A percentile compares a stretch with the other conserved stretches of the same genome.
These are phyloP conservation scores for Colletotrichum spaethianum DNA, from an alignment of 2,329 filamentous ascomycete genomes.

Conservation along the genomic window DNA sequence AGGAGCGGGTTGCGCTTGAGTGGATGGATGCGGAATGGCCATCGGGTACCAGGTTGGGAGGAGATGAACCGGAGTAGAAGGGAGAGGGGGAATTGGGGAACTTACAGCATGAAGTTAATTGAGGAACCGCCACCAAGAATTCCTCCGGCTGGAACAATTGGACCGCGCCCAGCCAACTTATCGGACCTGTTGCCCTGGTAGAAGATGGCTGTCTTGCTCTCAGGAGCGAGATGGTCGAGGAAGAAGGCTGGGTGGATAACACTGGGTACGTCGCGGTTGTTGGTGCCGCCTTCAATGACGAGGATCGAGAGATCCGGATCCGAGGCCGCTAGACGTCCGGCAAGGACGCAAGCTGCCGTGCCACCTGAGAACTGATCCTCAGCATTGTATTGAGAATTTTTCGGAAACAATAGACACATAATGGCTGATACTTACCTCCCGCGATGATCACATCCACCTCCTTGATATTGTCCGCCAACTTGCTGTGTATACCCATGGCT, in stretches of 20 bases:
- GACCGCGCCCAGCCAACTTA: conserved; percentile 59
- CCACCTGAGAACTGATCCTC: conserved; percentile 53
- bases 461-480: conserved; percentile 50
- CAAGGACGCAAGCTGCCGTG: conserved; percentile 63
- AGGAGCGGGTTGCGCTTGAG: background rate
- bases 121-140: conserved; percentile 66
- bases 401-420: background rate
- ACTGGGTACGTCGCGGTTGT: conserved; percentile 64
- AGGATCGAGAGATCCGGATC: conserved; percentile 64
- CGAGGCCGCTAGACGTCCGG: conserved; percentile 63
- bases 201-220: conserved; percentile 73
- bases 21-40: background rate
- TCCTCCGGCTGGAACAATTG: conserved; percentile 56
- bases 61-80: background rate
- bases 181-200: conserved; percentile 63
- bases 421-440: conserved; percentile 53
- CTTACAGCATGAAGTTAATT: conserved; percentile 61
- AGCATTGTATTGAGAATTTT: background rate
- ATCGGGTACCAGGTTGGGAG: background rate
- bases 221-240: conserved; percentile 75
- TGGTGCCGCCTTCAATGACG: conserved; percentile 67
- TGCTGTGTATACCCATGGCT: conserved; percentile 46
- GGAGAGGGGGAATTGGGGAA: background rate
- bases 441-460: conserved; percentile 68
- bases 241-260: conserved; percentile 67